A percentile compares a stretch with the other conserved stretches of the same genome.
Conservation (phyloP, 805 yeast genomes). For the Metschnikowia gruessii region DNA sequence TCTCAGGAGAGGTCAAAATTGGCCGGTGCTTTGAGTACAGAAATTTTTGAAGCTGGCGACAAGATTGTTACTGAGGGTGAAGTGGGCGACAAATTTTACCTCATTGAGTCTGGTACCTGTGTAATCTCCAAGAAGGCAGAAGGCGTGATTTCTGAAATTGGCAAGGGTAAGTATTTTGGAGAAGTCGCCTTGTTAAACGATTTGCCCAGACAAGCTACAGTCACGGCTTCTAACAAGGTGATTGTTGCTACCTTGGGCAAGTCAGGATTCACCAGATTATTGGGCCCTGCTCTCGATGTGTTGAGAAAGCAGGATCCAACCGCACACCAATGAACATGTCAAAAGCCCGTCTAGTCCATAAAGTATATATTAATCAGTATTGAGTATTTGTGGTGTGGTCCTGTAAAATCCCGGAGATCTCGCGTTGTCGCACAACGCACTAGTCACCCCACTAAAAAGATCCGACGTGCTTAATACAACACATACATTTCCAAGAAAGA, state of each 20-base stretch:
- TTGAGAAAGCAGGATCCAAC: slow-evolving; percentile 86
- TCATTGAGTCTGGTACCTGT: slow-evolving; percentile 72
- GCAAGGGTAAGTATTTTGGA: slow-evolving; percentile 92
- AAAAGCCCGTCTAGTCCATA: background rate
- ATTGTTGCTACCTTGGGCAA: slow-evolving; percentile 92
- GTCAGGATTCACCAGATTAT: slow-evolving; percentile 86
- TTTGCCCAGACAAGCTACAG: slow-evolving; percentile 91
- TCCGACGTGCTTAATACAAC: background rate
- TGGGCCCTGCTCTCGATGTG: slow-evolving; percentile 92
- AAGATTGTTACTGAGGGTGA: slow-evolving; percentile 86
- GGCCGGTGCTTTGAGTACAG: slow-evolving; percentile 91
- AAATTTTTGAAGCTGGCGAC: slow-evolving; percentile 65
- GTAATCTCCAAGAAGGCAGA: slow-evolving; percentile 61
- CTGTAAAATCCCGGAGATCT: background rate
- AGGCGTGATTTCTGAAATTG: slow-evolving; percentile 58
- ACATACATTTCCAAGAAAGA: background rate
- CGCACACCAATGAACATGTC: slow-evolving; percentile 11
- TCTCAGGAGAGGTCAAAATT: slow-evolving; percentile 83
- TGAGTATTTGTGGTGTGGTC: background rate
- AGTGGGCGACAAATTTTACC: slow-evolving; percentile 43
- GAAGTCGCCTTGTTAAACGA: slow-evolving; percentile 92
- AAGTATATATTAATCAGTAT: background rate
- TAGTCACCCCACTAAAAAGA: background rate
- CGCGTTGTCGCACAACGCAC: slow-evolving; percentile 1
- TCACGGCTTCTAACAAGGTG: slow-evolving; percentile 67